Base-by-base conservation (phyloP, 345 rosid genomes). In the Carallia pectinifolia region DNA sequence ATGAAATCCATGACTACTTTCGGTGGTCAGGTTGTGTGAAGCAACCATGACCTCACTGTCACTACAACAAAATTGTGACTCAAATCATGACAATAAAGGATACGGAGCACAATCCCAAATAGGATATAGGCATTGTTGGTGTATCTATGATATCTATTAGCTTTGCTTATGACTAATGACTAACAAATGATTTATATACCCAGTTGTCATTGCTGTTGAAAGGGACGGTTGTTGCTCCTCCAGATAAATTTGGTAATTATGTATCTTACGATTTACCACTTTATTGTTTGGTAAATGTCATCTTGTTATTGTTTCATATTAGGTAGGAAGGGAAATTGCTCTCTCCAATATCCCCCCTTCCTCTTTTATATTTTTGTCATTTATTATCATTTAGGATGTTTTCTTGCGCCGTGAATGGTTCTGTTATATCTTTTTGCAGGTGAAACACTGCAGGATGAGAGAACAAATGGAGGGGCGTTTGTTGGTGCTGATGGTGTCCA, bases 211-310 rank as follows among this genome's bases (percentile, higher is more conserved):
- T 90, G 82, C 84, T 93, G 59, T 68, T 93, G 81, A 89, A 93
- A 88, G 97, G 98, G 75, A 88, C 98, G 64, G 97, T 91, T 65
- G 96, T 93, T 76, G 97, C 98, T 34, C 97, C 98, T 85, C 97
- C 97, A 0, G 98, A 93, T 81, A 93, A 93, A 81, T 93, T 89
- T 85, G 98, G 98, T 93, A 86, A 80, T 65, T 50, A 52, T 69
- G 17, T n/a, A 64, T 50, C 23, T 47, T 75, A 59, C 61, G 44
- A 17, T 6, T 2, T 19, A 27, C 15, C 27, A 56, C 5, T 58
- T 62, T 67, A 23, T 6, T 8, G 68, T 53, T 37, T 56, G 33
- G 18, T 79, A 62, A 5, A 62, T 58, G 1, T 2, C 68, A 16
- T 60, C 39, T n/a, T 47, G n/a, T 50, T 48, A 27, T 74, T 33